These are phyloP conservation scores for Psilocybe tampanensis DNA, from an alignment of 768 basidiomycete species.

Conservation along the genomic window DNA sequence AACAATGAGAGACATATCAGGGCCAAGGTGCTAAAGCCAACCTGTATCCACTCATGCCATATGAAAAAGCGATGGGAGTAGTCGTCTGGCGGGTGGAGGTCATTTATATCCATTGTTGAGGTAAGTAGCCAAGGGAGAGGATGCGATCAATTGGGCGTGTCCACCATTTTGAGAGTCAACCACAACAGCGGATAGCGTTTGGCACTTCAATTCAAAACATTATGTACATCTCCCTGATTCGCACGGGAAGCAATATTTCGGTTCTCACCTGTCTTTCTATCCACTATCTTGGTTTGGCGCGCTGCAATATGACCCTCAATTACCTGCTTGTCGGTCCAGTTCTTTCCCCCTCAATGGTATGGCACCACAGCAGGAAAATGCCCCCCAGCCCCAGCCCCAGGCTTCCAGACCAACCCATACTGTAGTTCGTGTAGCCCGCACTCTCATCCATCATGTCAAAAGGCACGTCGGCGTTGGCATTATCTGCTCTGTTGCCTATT, in stretches of 20 bases:
- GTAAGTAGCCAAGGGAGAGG: conserved; percentile 23
- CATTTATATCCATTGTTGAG: conserved; percentile 47
- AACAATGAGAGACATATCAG: neutral
- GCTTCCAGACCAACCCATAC: conserved; percentile 3
- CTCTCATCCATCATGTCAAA: conserved; percentile 49
- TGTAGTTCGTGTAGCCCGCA: conserved; percentile 13
- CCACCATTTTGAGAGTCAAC: conserved; percentile 12
- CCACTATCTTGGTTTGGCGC: conserved; percentile 32
- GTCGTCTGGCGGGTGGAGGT: conserved; percentile 81
- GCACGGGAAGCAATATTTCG: conserved; percentile 33
- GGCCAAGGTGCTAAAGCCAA: conserved; percentile 20
- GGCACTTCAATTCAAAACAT: conserved; percentile 12
- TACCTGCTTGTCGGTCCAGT: conserved; percentile 12
- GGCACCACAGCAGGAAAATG: conserved; percentile 11
- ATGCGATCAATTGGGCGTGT: conserved; percentile 10
- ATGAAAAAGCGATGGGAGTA: conserved; percentile 84
- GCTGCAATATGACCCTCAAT: conserved; percentile 31
- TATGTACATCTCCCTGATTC: conserved; percentile 16
- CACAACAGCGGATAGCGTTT: conserved; percentile 19
- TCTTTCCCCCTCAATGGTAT: conserved; percentile 23
- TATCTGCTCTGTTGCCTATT: conserved; percentile 85
- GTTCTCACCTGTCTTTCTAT: conserved; percentile 31
- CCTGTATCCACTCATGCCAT: conserved; percentile 91
- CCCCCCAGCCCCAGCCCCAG: conserved; percentile 10
- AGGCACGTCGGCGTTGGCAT: conserved; percentile 80